These are phyloP conservation scores for Aureobasidium sp. DNA, from an alignment of 2,329 filamentous ascomycete genomes.

Conservation along the genomic window DNA sequence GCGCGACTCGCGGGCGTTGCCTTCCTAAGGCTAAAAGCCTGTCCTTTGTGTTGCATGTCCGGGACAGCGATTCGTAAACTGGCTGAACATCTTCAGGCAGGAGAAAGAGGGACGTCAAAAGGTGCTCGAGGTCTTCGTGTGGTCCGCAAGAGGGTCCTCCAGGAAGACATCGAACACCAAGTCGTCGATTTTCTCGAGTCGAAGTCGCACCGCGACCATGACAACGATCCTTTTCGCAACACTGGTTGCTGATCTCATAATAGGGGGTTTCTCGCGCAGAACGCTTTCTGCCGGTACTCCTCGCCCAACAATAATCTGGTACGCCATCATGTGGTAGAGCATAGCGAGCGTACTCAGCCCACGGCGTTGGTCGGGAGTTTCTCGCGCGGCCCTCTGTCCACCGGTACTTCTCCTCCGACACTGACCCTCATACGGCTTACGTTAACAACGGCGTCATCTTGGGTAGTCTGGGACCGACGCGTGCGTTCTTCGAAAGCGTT, in stretches of 20 bases:
- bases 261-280: slow-evolving; percentile 3
- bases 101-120: neutral
- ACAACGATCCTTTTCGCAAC: slow-evolving; percentile 7
- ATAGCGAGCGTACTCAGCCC: neutral
- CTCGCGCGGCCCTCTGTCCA: too few species aligned
- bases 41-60: slow-evolving; percentile 1
- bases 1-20: neutral
- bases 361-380: neutral
- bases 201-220: neutral
- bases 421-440: too few species aligned
- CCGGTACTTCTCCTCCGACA: too few species aligned
- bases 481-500: neutral
- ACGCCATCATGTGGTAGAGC: neutral
- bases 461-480: neutral
- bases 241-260: neutral
- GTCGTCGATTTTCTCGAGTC: slow-evolving; percentile 3
- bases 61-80: slow-evolving; percentile 6
- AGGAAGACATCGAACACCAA: neutral
- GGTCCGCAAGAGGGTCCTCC: slow-evolving; percentile 13
- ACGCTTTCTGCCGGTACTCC: neutral
- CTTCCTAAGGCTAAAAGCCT: neutral
- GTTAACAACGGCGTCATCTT: neutral
- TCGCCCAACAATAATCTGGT: neutral
- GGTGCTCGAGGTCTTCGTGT: neutral
- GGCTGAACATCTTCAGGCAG: slow-evolving; percentile 4